phyloP scores from a whole-genome alignment of 768 basidiomycete species.

The Panaeolus papilionaceus region DNA sequence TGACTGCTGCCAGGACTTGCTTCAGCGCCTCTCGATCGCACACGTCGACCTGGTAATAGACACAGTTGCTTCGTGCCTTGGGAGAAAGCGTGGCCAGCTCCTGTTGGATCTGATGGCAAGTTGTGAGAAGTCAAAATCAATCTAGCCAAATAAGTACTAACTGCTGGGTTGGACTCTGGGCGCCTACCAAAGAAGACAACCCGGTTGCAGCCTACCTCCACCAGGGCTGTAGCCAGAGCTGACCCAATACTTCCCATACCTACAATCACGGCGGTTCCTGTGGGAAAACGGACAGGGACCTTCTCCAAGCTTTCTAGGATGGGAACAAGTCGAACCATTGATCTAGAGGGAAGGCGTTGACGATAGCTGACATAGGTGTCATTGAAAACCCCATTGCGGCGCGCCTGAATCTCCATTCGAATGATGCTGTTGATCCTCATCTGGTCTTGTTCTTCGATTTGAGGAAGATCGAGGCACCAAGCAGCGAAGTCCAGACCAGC shows the following conservation, averaged over 20 bases:
- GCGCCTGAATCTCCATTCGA: conserved; percentile 27
- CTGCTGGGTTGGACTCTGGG: conserved; percentile 26
- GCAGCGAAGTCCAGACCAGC: conserved; percentile 26
- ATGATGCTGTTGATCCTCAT: conserved; percentile 22
- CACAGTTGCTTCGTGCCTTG: conserved; percentile 21
- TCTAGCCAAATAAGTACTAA: conserved; percentile 21
- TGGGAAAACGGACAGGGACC: conserved; percentile 21
- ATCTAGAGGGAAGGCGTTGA: conserved; percentile 24
- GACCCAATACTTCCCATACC: conserved; percentile 40
- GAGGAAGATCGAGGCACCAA: conserved; percentile 32
- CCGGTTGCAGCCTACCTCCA: conserved; percentile 29
- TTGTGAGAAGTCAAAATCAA: background rate
- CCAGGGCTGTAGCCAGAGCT: conserved; percentile 31
- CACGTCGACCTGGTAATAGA: conserved; percentile 36
- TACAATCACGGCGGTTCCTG: conserved; percentile 37
- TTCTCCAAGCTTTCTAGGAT: conserved; percentile 26
- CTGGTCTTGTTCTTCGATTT: conserved; percentile 15
- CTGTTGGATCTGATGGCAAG: conserved; percentile 26
- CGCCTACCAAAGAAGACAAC: conserved; percentile 37
- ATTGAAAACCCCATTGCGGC: conserved; percentile 22
- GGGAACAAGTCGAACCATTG: conserved; percentile 33
- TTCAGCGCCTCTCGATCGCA: conserved; percentile 30
- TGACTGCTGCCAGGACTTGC: conserved; percentile 28
- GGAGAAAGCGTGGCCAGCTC: conserved; percentile 25
- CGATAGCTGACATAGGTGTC: conserved; percentile 33